phyloP scores from a whole-genome alignment of 345 rosid species.

The Garcia nutans region DNA sequence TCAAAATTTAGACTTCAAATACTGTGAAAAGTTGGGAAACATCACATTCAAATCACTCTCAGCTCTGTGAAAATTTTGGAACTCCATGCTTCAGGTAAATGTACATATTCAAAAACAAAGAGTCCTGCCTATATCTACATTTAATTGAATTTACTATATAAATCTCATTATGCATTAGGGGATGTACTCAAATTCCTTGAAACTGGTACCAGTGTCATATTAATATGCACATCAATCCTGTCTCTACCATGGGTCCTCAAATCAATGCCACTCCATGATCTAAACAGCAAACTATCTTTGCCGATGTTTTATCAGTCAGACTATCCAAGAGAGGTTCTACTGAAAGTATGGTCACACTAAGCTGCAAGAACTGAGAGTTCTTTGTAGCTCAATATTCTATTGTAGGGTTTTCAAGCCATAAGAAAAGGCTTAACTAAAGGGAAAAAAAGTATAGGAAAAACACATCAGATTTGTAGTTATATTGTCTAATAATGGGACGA shows the following conservation, averaged over 20 bases:
- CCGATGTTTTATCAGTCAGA: slow-evolving; percentile 26
- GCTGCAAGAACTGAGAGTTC: neutral
- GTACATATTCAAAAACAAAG: neutral
- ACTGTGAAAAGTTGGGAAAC: neutral
- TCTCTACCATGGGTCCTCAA: slow-evolving; percentile 15
- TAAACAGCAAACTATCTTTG: slow-evolving; percentile 19
- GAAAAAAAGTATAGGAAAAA: neutral
- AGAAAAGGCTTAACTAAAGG: neutral
- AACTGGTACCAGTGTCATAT: slow-evolving; percentile 27
- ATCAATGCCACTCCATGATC: slow-evolving; percentile 13
- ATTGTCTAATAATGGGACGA: neutral
- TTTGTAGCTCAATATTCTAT: neutral
- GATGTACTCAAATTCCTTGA: slow-evolving; percentile 34
- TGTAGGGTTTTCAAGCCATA: neutral
- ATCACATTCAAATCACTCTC: slow-evolving; percentile 26
- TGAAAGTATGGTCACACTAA: neutral
- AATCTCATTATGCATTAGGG: slow-evolving; percentile 28
- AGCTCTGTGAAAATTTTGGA: slow-evolving; percentile 33
- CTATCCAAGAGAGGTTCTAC: slow-evolving; percentile 15
- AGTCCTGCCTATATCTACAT: neutral
- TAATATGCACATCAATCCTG: slow-evolving; percentile 22
- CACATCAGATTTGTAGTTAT: neutral
- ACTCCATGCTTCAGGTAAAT: slow-evolving; percentile 43
- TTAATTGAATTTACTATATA: neutral
- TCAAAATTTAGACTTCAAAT: too few relatives aligned